Percentiles rank a stretch among this genome's conserved stretches.
These are phyloP conservation scores for Desmodesmus armatus DNA, from an alignment of 139 green algal genomes.

Conservation along the genomic window DNA sequence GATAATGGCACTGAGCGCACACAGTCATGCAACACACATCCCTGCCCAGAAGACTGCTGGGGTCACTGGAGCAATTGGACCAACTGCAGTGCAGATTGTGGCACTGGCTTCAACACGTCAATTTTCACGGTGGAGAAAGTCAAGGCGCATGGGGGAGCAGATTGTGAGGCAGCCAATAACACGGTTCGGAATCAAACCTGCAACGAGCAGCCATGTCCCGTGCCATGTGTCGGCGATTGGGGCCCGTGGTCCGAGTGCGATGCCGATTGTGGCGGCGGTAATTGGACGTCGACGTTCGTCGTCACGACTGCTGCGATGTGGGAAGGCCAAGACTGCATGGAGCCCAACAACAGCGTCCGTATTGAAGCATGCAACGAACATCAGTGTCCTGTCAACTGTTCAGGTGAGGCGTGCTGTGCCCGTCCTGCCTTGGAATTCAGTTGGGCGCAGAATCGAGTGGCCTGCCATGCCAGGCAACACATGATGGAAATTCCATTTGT, in stretches of 20 bases:
- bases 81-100: not conserved
- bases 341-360: not conserved
- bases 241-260: not conserved
- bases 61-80: not conserved
- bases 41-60: not conserved
- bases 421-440: too few relatives aligned
- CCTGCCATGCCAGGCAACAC: too few relatives aligned
- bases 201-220: not conserved
- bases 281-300: not conserved
- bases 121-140: not conserved
- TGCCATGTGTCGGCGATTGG: not conserved
- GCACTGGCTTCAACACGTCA: not conserved
- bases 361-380: not conserved
- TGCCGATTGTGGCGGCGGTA: not conserved
- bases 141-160: not conserved
- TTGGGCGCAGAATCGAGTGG: too few relatives aligned
- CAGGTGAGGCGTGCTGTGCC: too few relatives aligned
- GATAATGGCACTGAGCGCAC: not conserved
- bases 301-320: not conserved
- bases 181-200: not conserved
- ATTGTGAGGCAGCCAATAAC: not conserved
- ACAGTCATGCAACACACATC: not conserved
- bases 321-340: not conserved
- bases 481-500: too few relatives aligned
- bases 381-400: not conserved